Evolutionary conservation across 1,284 basidiomycete species (phyloP), one percentile per base, ranked within the genome.

Genomic region (Xerocomus cyaneibrunnescens): DNA sequence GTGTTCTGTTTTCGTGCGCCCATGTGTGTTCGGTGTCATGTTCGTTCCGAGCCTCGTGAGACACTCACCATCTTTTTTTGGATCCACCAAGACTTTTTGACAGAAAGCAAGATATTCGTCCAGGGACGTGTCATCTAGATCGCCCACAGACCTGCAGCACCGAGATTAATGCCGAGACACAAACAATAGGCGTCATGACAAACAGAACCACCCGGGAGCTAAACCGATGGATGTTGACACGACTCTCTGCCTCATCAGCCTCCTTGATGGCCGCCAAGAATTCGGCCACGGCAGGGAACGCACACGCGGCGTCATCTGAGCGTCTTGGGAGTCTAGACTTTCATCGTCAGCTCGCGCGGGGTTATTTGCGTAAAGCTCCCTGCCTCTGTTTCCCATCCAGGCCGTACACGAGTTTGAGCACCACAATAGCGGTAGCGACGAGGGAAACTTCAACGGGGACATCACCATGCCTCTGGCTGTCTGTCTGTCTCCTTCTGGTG

Each of bases 341-440:
- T 34, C 22, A 37, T 13, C 45, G 42, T 65, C 48, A 58, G 48
- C 42, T 38, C 34, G 30, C 25, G 44, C 30, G 51, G 41, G 22
- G 40, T 32, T 31, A 19, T 39, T 35, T 51, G 38, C 36, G 47
- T 46, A 52, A 31, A 6, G 45, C 34, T 35, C 48, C 12, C 50
- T 51, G 84, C 88, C 88, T 79, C 43, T 64, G 56, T 54, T 70
- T 71, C n/a, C 83, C 89, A 67, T 94, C 91, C 27, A 94, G 66
- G 1, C 92, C 92, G 62, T 94, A 94, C 10, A 85, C 78, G 73
- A 94, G 74, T 71, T 94, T 94, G 65, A 94, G 75, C 27, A 86
- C 81, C 5, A 94, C 74, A 16, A 94, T 75, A 47, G 81, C 79
- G 7, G 77, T 77, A 1, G 83, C 83, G 41, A 83, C 72, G 21